Percentiles rank a stretch among this genome's conserved stretches.
These are phyloP conservation scores for Penicillium nucicola DNA, from an alignment of 495 filamentous ascomycete genomes.

Conservation along the genomic window DNA sequence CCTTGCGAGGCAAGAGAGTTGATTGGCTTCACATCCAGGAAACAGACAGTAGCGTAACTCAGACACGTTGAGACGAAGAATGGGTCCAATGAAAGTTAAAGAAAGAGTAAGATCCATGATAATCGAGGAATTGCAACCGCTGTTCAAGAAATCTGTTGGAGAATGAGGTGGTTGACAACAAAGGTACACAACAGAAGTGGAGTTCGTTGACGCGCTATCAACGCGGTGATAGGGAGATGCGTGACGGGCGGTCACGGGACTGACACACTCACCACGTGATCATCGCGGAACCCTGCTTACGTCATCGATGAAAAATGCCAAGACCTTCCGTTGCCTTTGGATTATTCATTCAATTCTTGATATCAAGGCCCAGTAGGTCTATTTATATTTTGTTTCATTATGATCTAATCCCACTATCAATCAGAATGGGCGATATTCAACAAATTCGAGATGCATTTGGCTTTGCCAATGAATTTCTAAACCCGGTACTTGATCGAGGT, in stretches of 20 bases:
- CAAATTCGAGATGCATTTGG: constrained; percentile 31
- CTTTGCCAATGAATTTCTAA: constrained; percentile 37
- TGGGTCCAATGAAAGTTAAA: constrained; percentile 20
- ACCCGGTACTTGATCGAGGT: constrained; percentile 44
- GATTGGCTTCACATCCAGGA: constrained; percentile 15
- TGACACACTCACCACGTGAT: constrained; percentile 4
- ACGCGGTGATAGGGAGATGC: constrained; percentile 1
- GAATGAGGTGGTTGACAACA: constrained; percentile 13
- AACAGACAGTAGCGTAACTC: constrained; percentile 11
- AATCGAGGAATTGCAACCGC: neutral
- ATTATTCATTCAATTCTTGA: constrained; percentile 1
- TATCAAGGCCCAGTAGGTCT: neutral
- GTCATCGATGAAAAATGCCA: constrained; percentile 6
- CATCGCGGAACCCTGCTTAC: neutral
- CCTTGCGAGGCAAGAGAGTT: constrained; percentile 30
- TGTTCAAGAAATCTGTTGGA: neutral
- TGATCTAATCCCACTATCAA: neutral
- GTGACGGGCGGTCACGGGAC: constrained; percentile 25
- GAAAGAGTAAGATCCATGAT: constrained; percentile 9
- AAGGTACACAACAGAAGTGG: constrained; percentile 8
- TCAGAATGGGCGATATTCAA: constrained; percentile 30
- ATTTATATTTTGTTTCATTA: neutral
- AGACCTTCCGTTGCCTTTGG: constrained; percentile 1
- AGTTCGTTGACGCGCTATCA: neutral
- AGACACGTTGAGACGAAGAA: constrained; percentile 16